These are phyloP conservation scores for Ustilago sp. DNA, from an alignment of 1,284 basidiomycete species.

Conservation along the genomic window DNA sequence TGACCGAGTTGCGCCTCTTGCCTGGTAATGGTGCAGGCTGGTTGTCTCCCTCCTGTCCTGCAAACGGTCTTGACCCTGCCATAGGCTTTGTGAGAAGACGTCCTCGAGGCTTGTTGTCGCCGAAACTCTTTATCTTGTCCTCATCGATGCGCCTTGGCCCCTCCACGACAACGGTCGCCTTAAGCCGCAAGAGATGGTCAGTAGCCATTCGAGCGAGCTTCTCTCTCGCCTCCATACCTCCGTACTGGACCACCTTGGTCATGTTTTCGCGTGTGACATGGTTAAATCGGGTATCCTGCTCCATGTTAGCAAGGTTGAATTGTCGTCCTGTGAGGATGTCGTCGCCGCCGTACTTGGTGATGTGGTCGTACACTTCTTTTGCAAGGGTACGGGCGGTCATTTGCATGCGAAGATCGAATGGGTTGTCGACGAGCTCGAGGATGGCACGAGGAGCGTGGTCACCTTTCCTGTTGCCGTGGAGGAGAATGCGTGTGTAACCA, in stretches of 20 bases:
- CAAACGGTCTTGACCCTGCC: slow-evolving; percentile 40
- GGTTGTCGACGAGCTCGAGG: slow-evolving; percentile 92
- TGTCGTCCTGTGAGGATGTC: slow-evolving; percentile 46
- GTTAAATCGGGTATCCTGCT: slow-evolving; percentile 58
- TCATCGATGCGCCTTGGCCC: slow-evolving; percentile 53
- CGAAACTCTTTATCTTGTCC: slow-evolving; percentile 28
- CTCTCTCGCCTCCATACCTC: slow-evolving; percentile 54
- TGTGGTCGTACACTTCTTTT: slow-evolving; percentile 56
- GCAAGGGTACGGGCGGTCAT: slow-evolving; percentile 66
- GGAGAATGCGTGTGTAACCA: slow-evolving; percentile 94
- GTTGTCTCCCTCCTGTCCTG: slow-evolving; percentile 38
- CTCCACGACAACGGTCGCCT: slow-evolving; percentile 53
- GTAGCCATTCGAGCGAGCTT: slow-evolving; percentile 51
- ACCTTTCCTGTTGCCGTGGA: slow-evolving; percentile 85
- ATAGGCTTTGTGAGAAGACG: slow-evolving; percentile 54
- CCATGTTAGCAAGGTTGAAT: slow-evolving; percentile 44
- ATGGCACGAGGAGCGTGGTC: slow-evolving; percentile 95
- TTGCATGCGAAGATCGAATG: slow-evolving; percentile 79
- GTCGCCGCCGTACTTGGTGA: slow-evolving; percentile 47
- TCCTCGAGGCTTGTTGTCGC: slow-evolving; percentile 48
- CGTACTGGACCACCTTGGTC: slow-evolving; percentile 59
- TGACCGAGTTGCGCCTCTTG: slow-evolving; percentile 57
- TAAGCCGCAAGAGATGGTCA: slow-evolving; percentile 56
- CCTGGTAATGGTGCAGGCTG: slow-evolving; percentile 45
- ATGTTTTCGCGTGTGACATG: slow-evolving; percentile 61